Percentiles rank a stretch among this genome's conserved stretches.
Conservation (phyloP, 2,329 filamentous ascomycete genomes). For the Fusarium chuoi region DNA sequence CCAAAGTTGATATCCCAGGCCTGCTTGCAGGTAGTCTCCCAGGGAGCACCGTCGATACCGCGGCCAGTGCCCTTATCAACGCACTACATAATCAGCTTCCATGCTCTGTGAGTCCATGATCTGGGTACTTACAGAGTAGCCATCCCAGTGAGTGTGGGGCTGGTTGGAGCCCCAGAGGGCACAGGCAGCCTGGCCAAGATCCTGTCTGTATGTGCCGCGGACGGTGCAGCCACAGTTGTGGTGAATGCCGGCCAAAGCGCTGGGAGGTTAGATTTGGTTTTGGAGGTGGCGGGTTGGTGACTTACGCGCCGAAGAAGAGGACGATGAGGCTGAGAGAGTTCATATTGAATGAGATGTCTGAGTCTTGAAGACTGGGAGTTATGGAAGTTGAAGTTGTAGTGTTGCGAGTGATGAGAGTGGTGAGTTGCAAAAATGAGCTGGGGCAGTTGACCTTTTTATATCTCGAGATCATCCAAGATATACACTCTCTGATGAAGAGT, state of each 20-base stretch:
- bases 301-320: not conserved
- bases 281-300: fast-evolving
- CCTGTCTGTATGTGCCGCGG: conserved; percentile 6
- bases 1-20: conserved; percentile 22
- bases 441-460: not conserved
- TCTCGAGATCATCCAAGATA: not conserved
- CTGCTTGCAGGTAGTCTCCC: conserved; percentile 23
- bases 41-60: conserved; percentile 23
- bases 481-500: fast-evolving
- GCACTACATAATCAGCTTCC: conserved; percentile 5
- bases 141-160: conserved; percentile 14
- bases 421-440: not conserved
- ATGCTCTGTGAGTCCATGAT: fast-evolving
- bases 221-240: conserved; percentile 30
- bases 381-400: not conserved
- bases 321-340: not conserved
- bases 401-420: not conserved
- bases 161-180: conserved; percentile 20
- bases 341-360: not conserved
- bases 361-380: not conserved
- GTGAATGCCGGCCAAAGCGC: conserved; percentile 1
- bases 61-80: conserved; percentile 17
- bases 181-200: conserved; percentile 9
- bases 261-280: not conserved
- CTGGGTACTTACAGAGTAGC: conserved; percentile 11